Percentiles rank a stretch among this genome's conserved stretches.
Evolutionary conservation across 306 rosid species (phyloP).

Genomic region (Sesbania bispinosa): DNA sequence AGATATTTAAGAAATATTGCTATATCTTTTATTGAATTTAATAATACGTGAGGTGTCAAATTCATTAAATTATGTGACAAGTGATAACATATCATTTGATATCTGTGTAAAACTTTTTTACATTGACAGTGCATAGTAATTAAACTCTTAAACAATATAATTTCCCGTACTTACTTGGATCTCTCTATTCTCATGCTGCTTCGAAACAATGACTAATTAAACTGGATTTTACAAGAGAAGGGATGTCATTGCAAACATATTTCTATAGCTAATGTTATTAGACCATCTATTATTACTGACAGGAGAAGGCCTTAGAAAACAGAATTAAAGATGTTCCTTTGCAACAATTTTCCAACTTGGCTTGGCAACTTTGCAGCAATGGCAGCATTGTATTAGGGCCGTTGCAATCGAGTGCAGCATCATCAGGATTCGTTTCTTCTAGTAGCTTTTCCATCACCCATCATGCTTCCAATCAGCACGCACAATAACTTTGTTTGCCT

Average conservation of each 20-base stretch:
- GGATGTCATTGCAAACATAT: not conserved
- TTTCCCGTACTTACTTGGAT: too few species aligned
- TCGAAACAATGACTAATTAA: not conserved
- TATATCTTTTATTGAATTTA: too few species aligned
- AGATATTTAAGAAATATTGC: too few species aligned
- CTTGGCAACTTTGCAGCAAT: conserved; percentile 41
- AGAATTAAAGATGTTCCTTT: conserved; percentile 30
- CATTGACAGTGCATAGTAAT: too few species aligned
- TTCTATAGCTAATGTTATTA: not conserved
- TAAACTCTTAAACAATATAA: too few species aligned
- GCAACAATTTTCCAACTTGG: conserved; percentile 30
- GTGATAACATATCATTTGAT: too few species aligned
- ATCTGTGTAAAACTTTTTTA: too few species aligned
- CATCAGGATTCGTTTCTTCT: conserved; percentile 84
- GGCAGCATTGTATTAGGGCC: conserved; percentile 35
- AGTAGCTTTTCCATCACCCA: conserved; percentile 21
- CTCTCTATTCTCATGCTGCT: not conserved
- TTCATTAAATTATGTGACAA: too few species aligned
- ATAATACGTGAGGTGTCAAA: too few species aligned
- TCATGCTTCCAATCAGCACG: conserved; percentile 19
- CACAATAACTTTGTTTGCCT: not conserved
- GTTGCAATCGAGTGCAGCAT: conserved; percentile 63
- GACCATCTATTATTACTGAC: not conserved
- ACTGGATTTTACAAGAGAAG: not conserved
- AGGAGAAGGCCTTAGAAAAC: conserved; percentile 55